Evolutionary conservation across 2,329 filamentous ascomycete genomes (phyloP), one percentile per base, ranked within the genome.

Genomic region (Myriosclerotinia duriaeana): DNA sequence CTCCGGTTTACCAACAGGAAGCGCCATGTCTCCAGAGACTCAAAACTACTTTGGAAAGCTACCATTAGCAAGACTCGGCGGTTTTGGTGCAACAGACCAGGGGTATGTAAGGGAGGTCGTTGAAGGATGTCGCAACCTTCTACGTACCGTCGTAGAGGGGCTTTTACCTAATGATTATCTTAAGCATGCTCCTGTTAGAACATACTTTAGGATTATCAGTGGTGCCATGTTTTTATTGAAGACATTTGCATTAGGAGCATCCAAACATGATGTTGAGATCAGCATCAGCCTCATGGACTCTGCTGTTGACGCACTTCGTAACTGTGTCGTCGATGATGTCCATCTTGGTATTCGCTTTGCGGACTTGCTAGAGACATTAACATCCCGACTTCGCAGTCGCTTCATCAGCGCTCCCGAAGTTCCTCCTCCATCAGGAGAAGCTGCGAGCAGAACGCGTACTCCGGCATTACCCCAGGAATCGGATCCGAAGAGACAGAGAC

Each of bases 301-400:
- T 40, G 91, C 89, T 0, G 89, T 93, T 0, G 83, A 88, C 70
- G 90, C 89, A 1, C 82, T 95, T 46, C 85, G 89, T 22, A 90
- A 87, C 71, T 93, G 89, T 69, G 89, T 93, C 8, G 91, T 94
- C 5, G 91, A 95, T 74, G 91, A 95, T 71, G 90, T 94, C 9
- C 91, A 95, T 76, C 83, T 95, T 5, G 91, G 89, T n/a, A 92
- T 90, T 67, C 86, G 91, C 9, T 95, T 95, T 72, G 90, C 91
- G 22, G 90, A 93, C 73, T 84, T 94, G 58, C 85, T 94, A n/a
- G 88, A 93, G 73, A 91, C 89, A 1, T 79, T 95, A 52, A 93
- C 90, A 0, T 88, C 88, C 68, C 84, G 90, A 34, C 82, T 94
- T 69, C 85, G 90, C 64, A 87, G 88, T 71, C 85, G 90, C 8